Evolutionary conservation across 2,329 filamentous ascomycete genomes (phyloP).

Genomic region (Aspergillus awamori): DNA sequence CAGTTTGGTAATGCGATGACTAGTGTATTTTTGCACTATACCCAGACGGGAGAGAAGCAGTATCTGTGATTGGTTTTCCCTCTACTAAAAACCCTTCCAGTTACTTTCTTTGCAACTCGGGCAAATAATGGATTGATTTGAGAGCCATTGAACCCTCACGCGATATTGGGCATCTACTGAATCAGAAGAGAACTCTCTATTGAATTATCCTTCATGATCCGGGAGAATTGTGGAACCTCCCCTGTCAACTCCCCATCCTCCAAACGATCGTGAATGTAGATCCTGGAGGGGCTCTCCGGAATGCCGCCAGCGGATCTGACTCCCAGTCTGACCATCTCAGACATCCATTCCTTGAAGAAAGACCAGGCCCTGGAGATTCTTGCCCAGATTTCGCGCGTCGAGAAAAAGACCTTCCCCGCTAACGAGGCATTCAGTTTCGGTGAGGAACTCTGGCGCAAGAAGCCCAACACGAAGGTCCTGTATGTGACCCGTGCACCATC

Average conservation of each 20-base stretch:
- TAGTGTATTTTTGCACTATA: too few species aligned
- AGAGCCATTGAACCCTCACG: not conserved
- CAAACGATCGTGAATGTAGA: constrained; percentile 26
- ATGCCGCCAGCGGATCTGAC: constrained; percentile 23
- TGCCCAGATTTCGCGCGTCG: constrained; percentile 42
- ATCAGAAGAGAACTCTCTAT: not conserved
- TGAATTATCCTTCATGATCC: not conserved
- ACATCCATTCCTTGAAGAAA: constrained; percentile 43
- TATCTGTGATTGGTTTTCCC: too few species aligned
- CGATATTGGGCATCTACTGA: not conserved
- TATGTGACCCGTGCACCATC: constrained; percentile 30
- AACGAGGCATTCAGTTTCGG: constrained; percentile 55
- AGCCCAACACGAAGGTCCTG: constrained; percentile 52
- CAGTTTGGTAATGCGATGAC: too few species aligned
- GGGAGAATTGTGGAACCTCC: not conserved
- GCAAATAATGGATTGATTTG: not conserved
- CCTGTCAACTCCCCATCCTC: constrained; percentile 7
- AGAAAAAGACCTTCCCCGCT: constrained; percentile 55
- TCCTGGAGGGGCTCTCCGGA: constrained; percentile 24
- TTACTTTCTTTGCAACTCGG: not conserved
- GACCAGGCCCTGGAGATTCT: constrained; percentile 41
- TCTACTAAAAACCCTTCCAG: not conserved
- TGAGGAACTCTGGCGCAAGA: constrained; percentile 50
- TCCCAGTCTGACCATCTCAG: constrained; percentile 31
- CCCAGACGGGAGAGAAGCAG: too few species aligned